phyloP scores from a whole-genome alignment of 163 green algal genomes.

The Scenedesmus sp. region DNA sequence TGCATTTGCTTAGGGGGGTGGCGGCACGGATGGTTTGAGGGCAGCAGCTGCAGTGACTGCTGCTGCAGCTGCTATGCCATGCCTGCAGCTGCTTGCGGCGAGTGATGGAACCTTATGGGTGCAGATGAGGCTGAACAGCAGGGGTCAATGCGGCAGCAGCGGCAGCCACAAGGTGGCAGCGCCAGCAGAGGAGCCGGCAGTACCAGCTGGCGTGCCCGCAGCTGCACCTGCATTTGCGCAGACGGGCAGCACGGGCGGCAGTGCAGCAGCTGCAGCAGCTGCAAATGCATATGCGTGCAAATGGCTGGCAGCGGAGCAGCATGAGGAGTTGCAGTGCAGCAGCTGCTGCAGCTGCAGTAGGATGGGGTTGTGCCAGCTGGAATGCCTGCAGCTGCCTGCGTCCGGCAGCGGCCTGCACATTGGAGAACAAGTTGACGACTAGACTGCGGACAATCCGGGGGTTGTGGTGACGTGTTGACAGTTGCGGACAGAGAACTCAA shows the following conservation, averaged over 20 bases:
- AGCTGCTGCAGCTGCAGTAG: not conserved
- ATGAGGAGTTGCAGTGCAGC: not conserved
- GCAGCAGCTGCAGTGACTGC: not conserved
- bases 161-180: not conserved
- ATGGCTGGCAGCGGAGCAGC: not conserved
- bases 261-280: not conserved
- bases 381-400: not conserved
- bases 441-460: too few species aligned
- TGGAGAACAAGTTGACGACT: too few species aligned
- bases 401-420: too few species aligned
- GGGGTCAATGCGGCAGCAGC: too few species aligned
- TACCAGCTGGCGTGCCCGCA: too few species aligned
- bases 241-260: not conserved
- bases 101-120: too few species aligned
- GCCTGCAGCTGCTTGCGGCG: too few species aligned
- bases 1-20: not conserved
- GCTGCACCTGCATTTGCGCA: too few species aligned
- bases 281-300: not conserved
- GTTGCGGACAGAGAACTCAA: not conserved
- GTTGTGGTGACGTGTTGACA: not conserved
- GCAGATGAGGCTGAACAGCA: too few species aligned
- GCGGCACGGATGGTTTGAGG: not conserved
- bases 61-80: too few species aligned
- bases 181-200: not conserved
- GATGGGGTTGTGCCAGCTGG: not conserved